A percentile compares a stretch with the other conserved stretches of the same genome.
Conservation (phyloP, 2,329 filamentous ascomycete species). For the Aureobasidium pullulans region DNA sequence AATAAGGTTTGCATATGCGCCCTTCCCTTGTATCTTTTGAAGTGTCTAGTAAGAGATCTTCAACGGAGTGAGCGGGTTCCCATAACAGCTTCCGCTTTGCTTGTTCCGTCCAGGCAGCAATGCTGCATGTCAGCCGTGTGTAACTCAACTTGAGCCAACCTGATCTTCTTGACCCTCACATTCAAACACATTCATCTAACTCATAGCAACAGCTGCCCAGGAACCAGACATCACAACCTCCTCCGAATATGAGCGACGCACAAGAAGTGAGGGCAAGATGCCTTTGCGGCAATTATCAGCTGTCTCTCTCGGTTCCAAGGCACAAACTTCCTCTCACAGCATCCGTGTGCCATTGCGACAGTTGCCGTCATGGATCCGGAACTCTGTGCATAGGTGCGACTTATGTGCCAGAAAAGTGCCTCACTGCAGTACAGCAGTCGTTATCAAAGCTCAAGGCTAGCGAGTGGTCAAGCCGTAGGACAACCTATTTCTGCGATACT, state of each 20-base stretch:
- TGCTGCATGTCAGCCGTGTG: background rate
- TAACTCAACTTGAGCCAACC: too few species aligned
- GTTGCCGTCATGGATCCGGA: background rate
- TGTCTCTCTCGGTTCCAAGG: background rate
- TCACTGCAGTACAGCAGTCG: conserved; percentile 21
- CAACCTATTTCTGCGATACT: conserved; percentile 42
- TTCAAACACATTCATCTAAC: too few species aligned
- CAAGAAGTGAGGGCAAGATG: background rate
- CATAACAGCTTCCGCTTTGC: background rate
- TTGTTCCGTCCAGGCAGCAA: background rate
- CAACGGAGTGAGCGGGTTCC: background rate
- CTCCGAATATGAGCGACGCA: background rate
- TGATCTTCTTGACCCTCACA: background rate
- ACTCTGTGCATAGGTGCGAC: conserved; percentile 27
- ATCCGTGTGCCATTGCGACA: conserved; percentile 5
- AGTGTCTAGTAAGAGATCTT: background rate
- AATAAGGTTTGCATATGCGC: too few species aligned
- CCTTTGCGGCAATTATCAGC: conserved; percentile 3
- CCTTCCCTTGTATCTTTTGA: too few species aligned
- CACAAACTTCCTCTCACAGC: background rate
- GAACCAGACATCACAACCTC: background rate
- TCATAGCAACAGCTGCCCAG: too few species aligned
- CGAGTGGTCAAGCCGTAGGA: conserved; percentile 34
- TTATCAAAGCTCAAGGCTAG: conserved; percentile 36
- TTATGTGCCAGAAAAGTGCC: conserved; percentile 17